A percentile compares a stretch with the other conserved stretches of the same genome.
These are phyloP conservation scores for California macrophylla DNA, from an alignment of 441 rosid species.

Conservation along the genomic window DNA sequence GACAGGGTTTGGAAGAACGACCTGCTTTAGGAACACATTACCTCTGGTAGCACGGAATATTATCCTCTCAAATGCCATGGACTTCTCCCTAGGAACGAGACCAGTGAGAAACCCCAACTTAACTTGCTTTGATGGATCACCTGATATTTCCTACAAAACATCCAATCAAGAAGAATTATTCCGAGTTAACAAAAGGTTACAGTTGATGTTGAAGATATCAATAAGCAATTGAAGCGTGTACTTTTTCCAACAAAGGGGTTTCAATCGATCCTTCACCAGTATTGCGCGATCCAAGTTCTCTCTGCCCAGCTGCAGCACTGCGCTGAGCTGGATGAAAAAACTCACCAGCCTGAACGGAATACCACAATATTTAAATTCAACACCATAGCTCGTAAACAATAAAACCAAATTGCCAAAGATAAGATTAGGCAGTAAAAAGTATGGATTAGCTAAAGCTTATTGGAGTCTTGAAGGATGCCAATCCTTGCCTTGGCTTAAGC, in stretches of 20 bases:
- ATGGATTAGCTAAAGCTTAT: neutral
- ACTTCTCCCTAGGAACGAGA: slow-evolving; percentile 71
- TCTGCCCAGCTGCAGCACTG: slow-evolving; percentile 57
- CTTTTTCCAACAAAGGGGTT: slow-evolving; percentile 63
- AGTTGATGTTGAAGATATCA: neutral
- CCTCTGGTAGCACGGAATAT: slow-evolving; percentile 94
- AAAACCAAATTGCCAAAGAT: neutral
- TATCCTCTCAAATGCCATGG: slow-evolving; percentile 83
- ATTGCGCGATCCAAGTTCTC: slow-evolving; percentile 50
- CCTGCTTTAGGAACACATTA: slow-evolving; percentile 63
- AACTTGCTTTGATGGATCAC: slow-evolving; percentile 75
- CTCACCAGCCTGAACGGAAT: slow-evolving; percentile 53
- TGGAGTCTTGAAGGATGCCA: neutral
- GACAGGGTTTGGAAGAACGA: slow-evolving; percentile 56
- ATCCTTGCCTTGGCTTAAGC: neutral
- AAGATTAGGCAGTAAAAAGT: neutral
- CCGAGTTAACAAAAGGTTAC: neutral
- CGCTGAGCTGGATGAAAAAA: slow-evolving; percentile 57
- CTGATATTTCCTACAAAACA: slow-evolving; percentile 43
- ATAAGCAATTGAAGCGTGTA: slow-evolving; percentile 15
- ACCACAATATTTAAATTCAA: neutral
- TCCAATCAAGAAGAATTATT: slow-evolving; percentile 3
- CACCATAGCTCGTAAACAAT: neutral
- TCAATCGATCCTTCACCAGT: slow-evolving; percentile 53
- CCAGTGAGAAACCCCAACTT: slow-evolving; percentile 78